A percentile compares a stretch with the other conserved stretches of the same genome.
Conservation (phyloP, 371 early-diverging fungal species). For the Mucor racemosus region DNA sequence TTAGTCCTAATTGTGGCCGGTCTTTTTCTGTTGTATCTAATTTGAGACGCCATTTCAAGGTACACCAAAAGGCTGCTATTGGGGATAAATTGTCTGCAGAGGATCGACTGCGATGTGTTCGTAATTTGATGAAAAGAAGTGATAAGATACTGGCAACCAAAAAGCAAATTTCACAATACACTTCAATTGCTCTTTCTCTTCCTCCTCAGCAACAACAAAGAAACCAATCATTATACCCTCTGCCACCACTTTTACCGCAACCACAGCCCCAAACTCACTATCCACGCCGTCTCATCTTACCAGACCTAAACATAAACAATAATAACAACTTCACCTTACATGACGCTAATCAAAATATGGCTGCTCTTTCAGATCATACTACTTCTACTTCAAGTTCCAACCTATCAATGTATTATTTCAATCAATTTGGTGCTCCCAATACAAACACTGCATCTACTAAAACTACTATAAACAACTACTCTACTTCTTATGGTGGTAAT, state of each 20-base stretch:
- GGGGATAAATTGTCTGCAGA: constrained; percentile 21
- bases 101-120: constrained; percentile 24
- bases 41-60: constrained; percentile 64
- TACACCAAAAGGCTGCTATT: constrained; percentile 20
- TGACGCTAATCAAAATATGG: neutral
- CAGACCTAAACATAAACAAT: neutral
- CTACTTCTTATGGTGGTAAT: neutral
- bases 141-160: neutral
- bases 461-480: no score
- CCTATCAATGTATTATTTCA: neutral
- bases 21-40: constrained; percentile 75
- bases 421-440: neutral
- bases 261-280: neutral
- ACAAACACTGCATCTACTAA: neutral
- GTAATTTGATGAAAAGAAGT: constrained; percentile 13
- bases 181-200: neutral
- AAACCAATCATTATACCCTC: neutral
- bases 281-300: neutral
- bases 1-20: constrained; percentile 59
- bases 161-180: neutral
- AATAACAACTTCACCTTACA: neutral
- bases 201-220: neutral
- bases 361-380: neutral
- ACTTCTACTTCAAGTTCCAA: neutral
- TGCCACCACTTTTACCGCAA: neutral